Base-by-base conservation (phyloP, 2,329 filamentous ascomycete species). In the Pyricularia sp. region DNA sequence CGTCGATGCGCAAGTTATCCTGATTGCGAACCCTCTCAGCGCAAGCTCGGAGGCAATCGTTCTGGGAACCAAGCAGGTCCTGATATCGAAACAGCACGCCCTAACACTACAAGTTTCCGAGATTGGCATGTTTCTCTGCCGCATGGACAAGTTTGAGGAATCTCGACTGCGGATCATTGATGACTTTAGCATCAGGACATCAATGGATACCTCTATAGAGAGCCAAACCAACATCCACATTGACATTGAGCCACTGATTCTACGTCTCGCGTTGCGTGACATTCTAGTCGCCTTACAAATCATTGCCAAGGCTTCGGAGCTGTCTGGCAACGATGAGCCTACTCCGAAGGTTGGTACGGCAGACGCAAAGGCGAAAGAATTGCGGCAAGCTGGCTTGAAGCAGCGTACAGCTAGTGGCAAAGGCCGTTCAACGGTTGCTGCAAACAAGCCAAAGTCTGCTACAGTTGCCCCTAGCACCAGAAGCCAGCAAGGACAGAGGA, bases 121-220 rank as follows among this genome's bases (percentile, higher is more conserved):
- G 75, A 87, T 98, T 68, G 95, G 95, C 73, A 99, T 99, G 95
- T 99, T 97, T 78, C 80, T 99, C 36, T 99, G 96, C 76, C 91
- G 95, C 14, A 99, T 99, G 95, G 96, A 99, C 78, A 92, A 90
- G 71, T 98, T 98, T 73, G 94, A 99, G 73, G 93, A 92, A 3
- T 94, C 90, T 59, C 88, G 93, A 55, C 84, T 99, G 65, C 89
- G 95, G 23, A 97, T 99, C 71, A 87, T 99, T 36, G 96, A 99
- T 76, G 94, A 99, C 78, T 99, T 99, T 77, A 97, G 93, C 2
- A 83, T 98, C 11, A 92, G 95, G 71, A 84, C 97, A 74, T 95
- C 92, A 2, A 88, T 99, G 82, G 94, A 99, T 75, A 87, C 79
- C 71, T 88, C 87, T 0, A 80, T 82, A 66, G 76, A 81, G 0